Conservation (phyloP, 106 monocot species). For the Allium sativum region DNA sequence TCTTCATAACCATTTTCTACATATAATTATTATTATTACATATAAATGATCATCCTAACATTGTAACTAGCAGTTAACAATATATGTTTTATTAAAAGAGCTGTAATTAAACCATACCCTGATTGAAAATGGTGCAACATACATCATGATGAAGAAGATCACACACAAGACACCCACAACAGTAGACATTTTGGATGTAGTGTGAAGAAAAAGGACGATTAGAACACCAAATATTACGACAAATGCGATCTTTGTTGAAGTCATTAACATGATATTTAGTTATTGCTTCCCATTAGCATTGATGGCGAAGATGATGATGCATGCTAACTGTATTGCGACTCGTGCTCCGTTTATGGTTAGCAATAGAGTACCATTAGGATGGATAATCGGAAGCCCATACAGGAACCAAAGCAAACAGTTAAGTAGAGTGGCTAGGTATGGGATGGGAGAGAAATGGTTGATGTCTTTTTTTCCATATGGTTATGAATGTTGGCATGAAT, state of each 20-base stretch:
- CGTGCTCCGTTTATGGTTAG: conserved; percentile 20
- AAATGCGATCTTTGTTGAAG: background rate
- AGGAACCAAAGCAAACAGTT: conserved; percentile 17
- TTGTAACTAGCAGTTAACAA: background rate
- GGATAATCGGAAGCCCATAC: conserved; percentile 12
- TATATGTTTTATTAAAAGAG: background rate
- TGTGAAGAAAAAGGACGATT: conserved; percentile 5
- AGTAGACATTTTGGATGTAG: background rate
- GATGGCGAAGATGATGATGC: conserved; percentile 4
- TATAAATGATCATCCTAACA: background rate
- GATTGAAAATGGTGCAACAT: conserved; percentile 8
- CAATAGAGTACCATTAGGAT: conserved; percentile 14
- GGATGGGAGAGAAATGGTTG: conserved; percentile 17
- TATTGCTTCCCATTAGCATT: background rate
- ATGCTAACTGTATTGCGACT: conserved; percentile 8
- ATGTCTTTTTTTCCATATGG: conserved; percentile 12
- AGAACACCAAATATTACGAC: conserved; percentile 5
- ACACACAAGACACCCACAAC: conserved; percentile 10
- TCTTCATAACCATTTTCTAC: conserved; percentile 9
- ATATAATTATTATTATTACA: background rate
- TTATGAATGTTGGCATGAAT: conserved; percentile 14
- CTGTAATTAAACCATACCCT: conserved; percentile 6
- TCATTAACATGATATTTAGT: background rate
- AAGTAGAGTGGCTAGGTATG: conserved; percentile 17
- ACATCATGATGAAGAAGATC: conserved; percentile 19